Evolutionary conservation across 2,329 filamentous ascomycete species (phyloP).

Genomic region (Botrytis hyacinthi): DNA sequence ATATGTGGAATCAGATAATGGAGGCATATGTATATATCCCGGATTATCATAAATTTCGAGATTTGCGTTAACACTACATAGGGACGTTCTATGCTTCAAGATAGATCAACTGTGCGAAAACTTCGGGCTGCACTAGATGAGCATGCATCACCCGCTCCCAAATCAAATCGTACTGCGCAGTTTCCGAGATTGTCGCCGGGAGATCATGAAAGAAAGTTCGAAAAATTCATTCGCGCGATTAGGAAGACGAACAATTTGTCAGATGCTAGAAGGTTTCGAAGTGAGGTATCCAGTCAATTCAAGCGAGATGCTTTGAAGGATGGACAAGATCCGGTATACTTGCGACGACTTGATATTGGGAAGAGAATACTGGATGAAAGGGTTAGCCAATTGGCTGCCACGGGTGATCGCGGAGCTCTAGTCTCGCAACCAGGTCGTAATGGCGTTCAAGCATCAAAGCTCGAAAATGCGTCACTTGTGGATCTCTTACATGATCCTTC

Average conservation of each 20-base stretch:
- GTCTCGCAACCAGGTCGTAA: conserved; percentile 34
- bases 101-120: conserved; percentile 90
- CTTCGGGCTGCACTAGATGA: conserved; percentile 89
- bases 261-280: conserved; percentile 87
- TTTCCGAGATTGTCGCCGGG: conserved; percentile 78
- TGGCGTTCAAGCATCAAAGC: conserved; percentile 50
- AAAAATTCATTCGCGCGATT: conserved; percentile 88
- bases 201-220: conserved; percentile 89
- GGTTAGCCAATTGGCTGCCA: conserved; percentile 74
- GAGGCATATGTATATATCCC: conserved; percentile 65
- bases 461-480: conserved; percentile 73
- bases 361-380: conserved; percentile 88
- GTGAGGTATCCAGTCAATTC: conserved; percentile 86
- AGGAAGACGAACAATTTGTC: conserved; percentile 86
- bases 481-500: conserved; percentile 89
- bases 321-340: conserved; percentile 78
- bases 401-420: conserved; percentile 47
- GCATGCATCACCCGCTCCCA: conserved; percentile 80
- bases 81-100: conserved; percentile 83
- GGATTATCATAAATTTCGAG: neutral
- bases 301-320: conserved; percentile 79
- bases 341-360: conserved; percentile 87
- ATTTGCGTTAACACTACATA: conserved; percentile 37
- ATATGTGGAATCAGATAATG: conserved; percentile 96
- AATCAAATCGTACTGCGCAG: conserved; percentile 58